phyloP scores from a whole-genome alignment of 139 green algal genomes.

The Mychonastes homosphaera region DNA sequence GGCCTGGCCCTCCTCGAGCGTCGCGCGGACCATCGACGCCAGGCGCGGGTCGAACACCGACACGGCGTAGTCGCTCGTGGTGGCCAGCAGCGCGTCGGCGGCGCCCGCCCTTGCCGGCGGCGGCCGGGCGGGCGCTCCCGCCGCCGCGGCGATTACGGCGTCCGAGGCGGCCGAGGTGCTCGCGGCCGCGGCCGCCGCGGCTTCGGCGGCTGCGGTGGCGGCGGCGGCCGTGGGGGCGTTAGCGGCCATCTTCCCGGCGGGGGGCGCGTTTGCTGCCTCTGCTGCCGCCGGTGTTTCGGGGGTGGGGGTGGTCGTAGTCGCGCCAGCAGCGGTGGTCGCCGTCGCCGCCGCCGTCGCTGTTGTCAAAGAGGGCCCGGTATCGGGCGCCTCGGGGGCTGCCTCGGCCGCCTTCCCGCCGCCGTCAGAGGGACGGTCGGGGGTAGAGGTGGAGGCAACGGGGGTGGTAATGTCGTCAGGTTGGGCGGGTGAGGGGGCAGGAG shows the following conservation, averaged over 20 bases:
- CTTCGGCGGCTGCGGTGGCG: slow-evolving; percentile 12
- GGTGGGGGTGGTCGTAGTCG: too few species aligned
- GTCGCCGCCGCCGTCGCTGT: too few species aligned
- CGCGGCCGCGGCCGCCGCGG: neutral
- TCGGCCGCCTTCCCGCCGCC: neutral
- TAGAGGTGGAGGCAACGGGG: neutral
- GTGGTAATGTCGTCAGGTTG: too few species aligned
- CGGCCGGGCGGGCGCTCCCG: too few species aligned
- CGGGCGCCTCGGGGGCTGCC: too few species aligned
- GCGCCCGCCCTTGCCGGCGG: neutral
- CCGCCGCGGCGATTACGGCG: too few species aligned
- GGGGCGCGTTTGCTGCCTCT: neutral
- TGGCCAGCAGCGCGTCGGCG: slow-evolving; percentile 6
- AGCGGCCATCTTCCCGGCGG: neutral
- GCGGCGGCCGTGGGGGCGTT: neutral
- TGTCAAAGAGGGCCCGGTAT: too few species aligned
- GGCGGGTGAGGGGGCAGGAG: too few species aligned
- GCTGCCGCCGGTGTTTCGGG: slow-evolving; percentile 5
- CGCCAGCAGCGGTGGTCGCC: neutral
- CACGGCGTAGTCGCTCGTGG: neutral
- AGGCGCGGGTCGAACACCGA: slow-evolving; percentile 10
- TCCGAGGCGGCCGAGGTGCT: too few species aligned
- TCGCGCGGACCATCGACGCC: neutral
- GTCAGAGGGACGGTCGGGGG: neutral
- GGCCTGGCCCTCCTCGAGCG: neutral